These are phyloP conservation scores for Cryptosporidium sp. DNA, from an alignment of 169 alveolate genomes.

Conservation along the genomic window DNA sequence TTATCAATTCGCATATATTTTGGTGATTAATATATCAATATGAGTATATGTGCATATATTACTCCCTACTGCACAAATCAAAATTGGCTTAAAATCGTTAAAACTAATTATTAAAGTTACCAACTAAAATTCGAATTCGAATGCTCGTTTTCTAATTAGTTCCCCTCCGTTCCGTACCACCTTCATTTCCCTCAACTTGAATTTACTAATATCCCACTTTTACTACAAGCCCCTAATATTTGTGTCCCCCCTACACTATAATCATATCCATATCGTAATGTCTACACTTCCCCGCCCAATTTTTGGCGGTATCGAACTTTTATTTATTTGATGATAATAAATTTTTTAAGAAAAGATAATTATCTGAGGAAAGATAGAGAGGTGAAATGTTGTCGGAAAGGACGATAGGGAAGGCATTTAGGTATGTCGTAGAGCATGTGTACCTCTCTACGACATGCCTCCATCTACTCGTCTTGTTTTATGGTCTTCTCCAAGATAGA, in stretches of 20 bases:
- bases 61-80: not conserved
- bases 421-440: constrained; percentile 60
- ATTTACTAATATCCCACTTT: not conserved
- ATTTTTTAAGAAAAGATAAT: not conserved
- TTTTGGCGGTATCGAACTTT: constrained; percentile 65
- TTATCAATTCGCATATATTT: not conserved
- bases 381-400: constrained; percentile 71
- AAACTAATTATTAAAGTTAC: not conserved
- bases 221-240: not conserved
- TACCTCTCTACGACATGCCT: constrained; percentile 58
- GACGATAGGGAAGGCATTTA: constrained; percentile 66
- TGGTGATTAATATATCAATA: not conserved
- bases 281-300: constrained; percentile 39
- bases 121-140: not conserved
- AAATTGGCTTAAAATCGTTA: not conserved
- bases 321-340: constrained; percentile 2
- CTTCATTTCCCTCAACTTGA: not conserved
- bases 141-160: not conserved
- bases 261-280: constrained; percentile 13
- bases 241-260: not conserved
- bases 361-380: not conserved
- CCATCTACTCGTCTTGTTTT: constrained; percentile 74
- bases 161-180: not conserved
- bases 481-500: constrained; percentile 79
- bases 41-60: not conserved